phyloP scores from a whole-genome alignment of 768 basidiomycete species.

The Boletus reticuloceps region DNA sequence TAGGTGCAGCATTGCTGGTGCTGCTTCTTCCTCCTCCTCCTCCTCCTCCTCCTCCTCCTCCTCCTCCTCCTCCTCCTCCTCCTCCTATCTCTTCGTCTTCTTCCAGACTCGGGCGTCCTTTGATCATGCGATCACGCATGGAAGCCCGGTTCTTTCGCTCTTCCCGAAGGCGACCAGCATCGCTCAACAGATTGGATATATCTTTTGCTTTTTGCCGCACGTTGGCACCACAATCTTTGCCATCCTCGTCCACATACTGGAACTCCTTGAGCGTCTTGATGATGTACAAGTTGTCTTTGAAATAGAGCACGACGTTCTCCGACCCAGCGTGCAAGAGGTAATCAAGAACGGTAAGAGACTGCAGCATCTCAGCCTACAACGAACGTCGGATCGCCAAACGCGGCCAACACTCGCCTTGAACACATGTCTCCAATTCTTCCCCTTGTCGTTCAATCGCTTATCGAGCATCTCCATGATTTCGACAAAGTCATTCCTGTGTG shows the following conservation, averaged over 20 bases:
- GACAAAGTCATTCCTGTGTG: constrained; percentile 84
- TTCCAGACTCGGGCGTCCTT: constrained; percentile 45
- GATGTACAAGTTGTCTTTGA: constrained; percentile 94
- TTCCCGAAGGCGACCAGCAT: constrained; percentile 79
- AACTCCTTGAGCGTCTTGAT: constrained; percentile 99
- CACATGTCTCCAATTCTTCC: constrained; percentile 99
- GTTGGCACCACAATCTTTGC: constrained; percentile 98
- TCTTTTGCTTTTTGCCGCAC: constrained; percentile 97
- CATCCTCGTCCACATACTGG: constrained; percentile 92
- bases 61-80: too few species aligned
- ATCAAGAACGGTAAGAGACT: constrained; percentile 92
- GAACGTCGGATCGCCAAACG: neutral
- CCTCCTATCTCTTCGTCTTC: constrained; percentile 26
- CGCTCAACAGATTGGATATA: constrained; percentile 89
- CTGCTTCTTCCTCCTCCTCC: neutral
- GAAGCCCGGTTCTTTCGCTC: constrained; percentile 80
- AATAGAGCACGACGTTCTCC: constrained; percentile 98
- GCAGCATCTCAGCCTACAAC: constrained; percentile 5
- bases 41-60: too few species aligned
- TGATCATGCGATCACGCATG: constrained; percentile 95
- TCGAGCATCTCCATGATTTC: constrained; percentile 99
- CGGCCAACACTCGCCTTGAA: constrained; percentile 71
- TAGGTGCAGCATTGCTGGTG: constrained; percentile 10
- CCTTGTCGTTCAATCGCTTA: constrained; percentile 97
- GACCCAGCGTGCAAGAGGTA: constrained; percentile 95